These are phyloP conservation scores for Candida sphagnicola DNA, from an alignment of 805 yeast genomes.

Conservation along the genomic window DNA sequence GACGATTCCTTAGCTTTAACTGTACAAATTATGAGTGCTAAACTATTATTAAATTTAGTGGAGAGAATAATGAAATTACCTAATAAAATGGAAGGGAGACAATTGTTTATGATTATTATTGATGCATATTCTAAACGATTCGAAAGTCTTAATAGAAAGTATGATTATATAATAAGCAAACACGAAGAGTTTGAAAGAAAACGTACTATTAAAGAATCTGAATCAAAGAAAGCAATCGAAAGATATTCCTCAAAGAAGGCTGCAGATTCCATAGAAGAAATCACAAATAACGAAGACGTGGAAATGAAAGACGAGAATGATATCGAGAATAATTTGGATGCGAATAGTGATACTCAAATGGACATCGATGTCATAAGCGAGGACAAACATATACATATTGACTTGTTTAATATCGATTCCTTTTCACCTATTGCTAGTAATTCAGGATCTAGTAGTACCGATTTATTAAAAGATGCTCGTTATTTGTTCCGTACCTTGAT, in stretches of 20 bases:
- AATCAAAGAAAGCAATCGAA: constrained; percentile 37
- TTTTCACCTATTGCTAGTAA: constrained; percentile 58
- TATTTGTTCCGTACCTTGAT: constrained; percentile 82
- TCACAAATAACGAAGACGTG: constrained; percentile 7
- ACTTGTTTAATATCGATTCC: constrained; percentile 33
- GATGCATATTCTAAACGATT: constrained; percentile 86
- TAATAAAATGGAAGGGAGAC: constrained; percentile 77
- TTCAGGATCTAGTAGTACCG: constrained; percentile 46
- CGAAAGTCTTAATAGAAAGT: constrained; percentile 67
- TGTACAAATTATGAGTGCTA: constrained; percentile 96
- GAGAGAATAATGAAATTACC: constrained; percentile 83
- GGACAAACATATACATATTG: constrained; percentile 13
- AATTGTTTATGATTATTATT: constrained; percentile 78
- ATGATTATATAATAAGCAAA: constrained; percentile 58
- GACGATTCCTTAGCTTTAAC: constrained; percentile 81
- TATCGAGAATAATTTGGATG: constrained; percentile 11
- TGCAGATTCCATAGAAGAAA: constrained; percentile 12
- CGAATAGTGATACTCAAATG: constrained; percentile 9
- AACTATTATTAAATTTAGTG: constrained; percentile 77
- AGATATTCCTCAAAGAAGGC: constrained; percentile 29
- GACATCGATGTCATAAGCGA: too few species aligned
- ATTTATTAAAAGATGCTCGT: constrained; percentile 82
- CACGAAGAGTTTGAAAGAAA: constrained; percentile 52
- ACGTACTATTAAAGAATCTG: constrained; percentile 36
- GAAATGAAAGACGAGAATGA: constrained; percentile 17